phyloP scores from a whole-genome alignment of 2,329 filamentous ascomycete genomes.

The Anthostomella pinea region DNA sequence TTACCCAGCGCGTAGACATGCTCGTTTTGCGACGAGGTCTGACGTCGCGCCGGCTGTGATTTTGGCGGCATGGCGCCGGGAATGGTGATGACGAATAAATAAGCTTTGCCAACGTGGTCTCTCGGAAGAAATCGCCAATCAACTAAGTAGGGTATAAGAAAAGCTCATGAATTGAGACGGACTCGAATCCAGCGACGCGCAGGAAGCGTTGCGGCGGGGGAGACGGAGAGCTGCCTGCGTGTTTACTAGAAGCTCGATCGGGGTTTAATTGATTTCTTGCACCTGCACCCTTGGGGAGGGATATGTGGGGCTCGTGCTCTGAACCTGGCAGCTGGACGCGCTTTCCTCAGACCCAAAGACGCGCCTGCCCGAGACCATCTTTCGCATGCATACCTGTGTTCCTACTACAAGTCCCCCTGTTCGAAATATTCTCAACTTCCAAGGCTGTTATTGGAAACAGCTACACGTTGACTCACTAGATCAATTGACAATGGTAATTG shows the following conservation, averaged over 20 bases:
- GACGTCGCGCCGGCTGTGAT: slow-evolving; percentile 35
- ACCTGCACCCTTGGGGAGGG: slow-evolving; percentile 9
- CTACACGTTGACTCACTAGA: no score
- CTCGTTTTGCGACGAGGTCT: slow-evolving; percentile 40
- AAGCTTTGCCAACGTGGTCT: background rate
- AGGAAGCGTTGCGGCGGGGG: slow-evolving; percentile 4
- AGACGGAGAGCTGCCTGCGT: slow-evolving; percentile 1
- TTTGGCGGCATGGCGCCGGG: slow-evolving; percentile 37
- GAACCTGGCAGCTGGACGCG: slow-evolving; percentile 14
- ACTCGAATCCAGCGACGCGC: background rate
- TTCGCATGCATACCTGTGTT: background rate
- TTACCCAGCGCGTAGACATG: slow-evolving; percentile 50
- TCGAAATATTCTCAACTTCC: no score
- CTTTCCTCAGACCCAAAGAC: slow-evolving; percentile 13
- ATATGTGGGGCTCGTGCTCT: slow-evolving; percentile 10
- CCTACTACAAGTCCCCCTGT: no score
- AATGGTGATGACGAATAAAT: background rate
- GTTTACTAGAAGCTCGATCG: slow-evolving; percentile 3
- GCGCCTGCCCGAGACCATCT: slow-evolving; percentile 15
- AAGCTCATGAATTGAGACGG: background rate
- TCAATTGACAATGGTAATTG: no score
- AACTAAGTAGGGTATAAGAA: no score
- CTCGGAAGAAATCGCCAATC: no score
- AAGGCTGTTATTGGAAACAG: no score
- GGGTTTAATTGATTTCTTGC: slow-evolving; percentile 18